Base-by-base conservation (phyloP, 352 stramenopile genomes). In the Thalassiosira pacifica region DNA sequence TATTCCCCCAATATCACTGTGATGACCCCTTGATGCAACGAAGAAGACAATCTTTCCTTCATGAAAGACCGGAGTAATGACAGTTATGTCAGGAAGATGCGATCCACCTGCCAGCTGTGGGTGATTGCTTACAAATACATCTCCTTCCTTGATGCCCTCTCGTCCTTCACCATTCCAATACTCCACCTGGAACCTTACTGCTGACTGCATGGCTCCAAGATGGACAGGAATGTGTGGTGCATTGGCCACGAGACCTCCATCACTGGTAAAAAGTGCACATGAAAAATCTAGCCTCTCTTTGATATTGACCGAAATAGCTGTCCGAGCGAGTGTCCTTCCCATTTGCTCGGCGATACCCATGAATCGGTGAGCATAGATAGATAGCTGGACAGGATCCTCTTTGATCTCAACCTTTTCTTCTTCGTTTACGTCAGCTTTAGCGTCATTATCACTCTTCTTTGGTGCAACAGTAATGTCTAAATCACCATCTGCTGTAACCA, bases 321-420 rank as follows among this genome's bases (percentile, higher is more conserved):
- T 99, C 18, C 97, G 93, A 70, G 98, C 97, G 31, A 99, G 88
- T 11, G 98, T 99, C 66, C 97, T 94, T 16, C 98, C 98, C 98
- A 99, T 99, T 92, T 99, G 98, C 92, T 99, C 98, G 6, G 98
- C 98, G 88, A 99, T 99, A 19, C 97, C 97, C 98, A 99, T 99
- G 92, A 99, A 99, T 37, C 98, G 95, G 87, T 99, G 97, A 16
- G 97, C 97, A 88, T 98, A 99, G 59, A 92, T 91, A 32, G 79
- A 88, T 10, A 99, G 93, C 84, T 99, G 96, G 76, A 99, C 98
- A 16, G 97, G 96, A 85, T 99, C 98, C 29, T 93, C 83, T 45
- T 90, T 91, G 0, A 93, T 76, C 18, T 90, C 72, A 59, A 37
- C 42, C 29, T 72, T 75, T 67, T 10, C 79, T 70, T 77, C 79